Conservation (phyloP, 1,284 basidiomycete species). For the Tilletia setariae region DNA sequence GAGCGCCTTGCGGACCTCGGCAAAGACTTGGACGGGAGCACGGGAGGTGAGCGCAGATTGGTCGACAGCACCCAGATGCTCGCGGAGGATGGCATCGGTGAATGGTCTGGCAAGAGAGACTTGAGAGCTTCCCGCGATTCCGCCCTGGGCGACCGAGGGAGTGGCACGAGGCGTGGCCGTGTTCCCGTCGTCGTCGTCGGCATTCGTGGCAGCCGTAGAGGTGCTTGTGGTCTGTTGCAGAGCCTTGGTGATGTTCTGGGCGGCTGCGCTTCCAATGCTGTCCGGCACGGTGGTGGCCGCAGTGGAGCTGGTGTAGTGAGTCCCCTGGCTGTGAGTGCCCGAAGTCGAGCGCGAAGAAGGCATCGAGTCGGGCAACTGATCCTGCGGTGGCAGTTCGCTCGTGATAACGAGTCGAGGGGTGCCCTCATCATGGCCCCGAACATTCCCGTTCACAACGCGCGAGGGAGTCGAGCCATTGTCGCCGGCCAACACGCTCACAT, state of each 20-base stretch:
- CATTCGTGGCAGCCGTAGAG: conserved; percentile 23
- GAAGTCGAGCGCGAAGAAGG: conserved; percentile 49
- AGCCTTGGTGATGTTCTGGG: too few species aligned
- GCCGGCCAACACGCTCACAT: too few species aligned
- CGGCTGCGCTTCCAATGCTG: not conserved
- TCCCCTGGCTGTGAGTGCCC: conserved; percentile 48
- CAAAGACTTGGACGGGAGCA: conserved; percentile 80
- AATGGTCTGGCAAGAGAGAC: conserved; percentile 29
- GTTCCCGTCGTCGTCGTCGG: conserved; percentile 1
- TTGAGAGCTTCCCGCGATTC: not conserved
- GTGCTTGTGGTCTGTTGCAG: not conserved
- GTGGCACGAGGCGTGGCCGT: conserved; percentile 21
- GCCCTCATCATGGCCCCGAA: conserved; percentile 3
- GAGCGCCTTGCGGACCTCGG: conserved; percentile 73
- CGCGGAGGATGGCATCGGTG: conserved; percentile 66
- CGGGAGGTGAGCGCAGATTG: conserved; percentile 83
- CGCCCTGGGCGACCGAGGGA: conserved; percentile 17
- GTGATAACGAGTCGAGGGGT: conserved; percentile 34
- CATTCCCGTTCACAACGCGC: too few species aligned
- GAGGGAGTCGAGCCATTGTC: too few species aligned
- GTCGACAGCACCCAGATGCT: conserved; percentile 90
- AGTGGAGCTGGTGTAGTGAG: conserved; percentile 28
- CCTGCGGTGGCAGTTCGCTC: not conserved
- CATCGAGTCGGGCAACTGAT: conserved; percentile 23
- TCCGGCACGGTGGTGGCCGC: conserved; percentile 20